Base-by-base conservation (phyloP, 352 stramenopile genomes). In the Pythium brachiatum region DNA sequence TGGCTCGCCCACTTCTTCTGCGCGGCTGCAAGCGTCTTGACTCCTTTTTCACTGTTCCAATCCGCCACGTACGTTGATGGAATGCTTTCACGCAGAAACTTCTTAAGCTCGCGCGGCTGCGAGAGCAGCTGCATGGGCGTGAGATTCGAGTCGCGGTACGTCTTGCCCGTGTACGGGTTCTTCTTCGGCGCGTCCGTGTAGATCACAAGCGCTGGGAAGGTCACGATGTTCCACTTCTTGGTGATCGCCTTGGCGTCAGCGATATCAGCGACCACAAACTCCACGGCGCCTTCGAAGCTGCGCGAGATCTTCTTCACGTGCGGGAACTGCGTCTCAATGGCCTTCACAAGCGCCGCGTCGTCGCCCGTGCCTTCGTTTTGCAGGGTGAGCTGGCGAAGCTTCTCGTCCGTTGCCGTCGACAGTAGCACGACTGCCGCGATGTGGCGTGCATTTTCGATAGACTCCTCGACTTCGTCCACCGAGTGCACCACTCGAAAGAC, bases 141-240 rank as follows among this genome's bases (percentile, higher is more conserved):
- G 16, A 76, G 38, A 41, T 69, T 62, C 13, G 81, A 63, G 36
- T 85, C 72, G 44, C 84, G 73, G 53, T 92, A 94, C 55, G 75
- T 52, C 50, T 78, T 77, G 16, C 75, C 72, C 18, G 82, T 90
- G 65, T 94, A 94, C 8, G 84, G 84, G 54, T 94, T 94, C 69
- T 76, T 64, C 29, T 89, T 79, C 0, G 84, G 84, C 23, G 58
- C 61, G 29, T 87, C 82, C 48, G 73, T 79, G 66, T 87, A 90
- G 23, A 89, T 36, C 3, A 90, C 58, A 8, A 94, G 58, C 23
- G 75, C 77, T 2, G 84, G 84, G 1, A 86, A 59, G 3, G 64
- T 64, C 0, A 60, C 58, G 15, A 88, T 46, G 47, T 76, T 78
- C 82, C 82, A 91, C 44, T 88, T 86, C 57, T 75, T 83, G 16